Evolutionary conservation across 805 yeast species (phyloP), one percentile per base, ranked within the genome.

Genomic region (Saccharomycopsis sp.): DNA sequence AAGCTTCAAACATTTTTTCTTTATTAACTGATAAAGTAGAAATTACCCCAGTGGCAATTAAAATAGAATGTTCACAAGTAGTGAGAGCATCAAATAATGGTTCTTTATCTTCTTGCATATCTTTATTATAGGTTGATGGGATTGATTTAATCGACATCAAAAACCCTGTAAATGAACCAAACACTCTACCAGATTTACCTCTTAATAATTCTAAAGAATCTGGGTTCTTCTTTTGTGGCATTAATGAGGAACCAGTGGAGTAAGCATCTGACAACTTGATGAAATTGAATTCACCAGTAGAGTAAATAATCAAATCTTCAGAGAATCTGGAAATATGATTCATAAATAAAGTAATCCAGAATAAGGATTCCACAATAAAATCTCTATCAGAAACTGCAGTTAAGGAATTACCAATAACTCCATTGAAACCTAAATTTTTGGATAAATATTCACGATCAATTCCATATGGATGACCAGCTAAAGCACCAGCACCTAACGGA

Each of bases 381-480:
- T 92, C 99, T 63, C 99, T 79, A 62, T 92, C 99, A 37, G 94
- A 77, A 19, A 92, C 98, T 0, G 97, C 99, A n/a, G 89, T 75
- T 52, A 92, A 66, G 1, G 97, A 89, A 64, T 92, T 92, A 41
- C 97, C 97, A 65, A 92, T 88, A 35, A 85, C 87, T 3, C 87
- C 79, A 41, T 68, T 62, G 53, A 92, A 92, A 0, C 89, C 94
- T 32, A 92, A 69, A 15, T 76, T 82, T 36, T 70, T 55, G 19
- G 96, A 95, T 50, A 92, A 62, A 54, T 64, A 87, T 58, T 89
- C 95, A 58, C 99, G 74, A 62, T 92, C 97, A 50, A 92, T 85
- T n/a, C 97, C 97, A 56, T 88, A 92, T 30, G 99, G 98, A 59
- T 92, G 98, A 42, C 99, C 99, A 15, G 99, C 98, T 46, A 92